Percentiles rank a stretch among this genome's conserved stretches.
phyloP scores from a whole-genome alignment of 208 protist genomes.

The Spironucleus salmonicida region DNA sequence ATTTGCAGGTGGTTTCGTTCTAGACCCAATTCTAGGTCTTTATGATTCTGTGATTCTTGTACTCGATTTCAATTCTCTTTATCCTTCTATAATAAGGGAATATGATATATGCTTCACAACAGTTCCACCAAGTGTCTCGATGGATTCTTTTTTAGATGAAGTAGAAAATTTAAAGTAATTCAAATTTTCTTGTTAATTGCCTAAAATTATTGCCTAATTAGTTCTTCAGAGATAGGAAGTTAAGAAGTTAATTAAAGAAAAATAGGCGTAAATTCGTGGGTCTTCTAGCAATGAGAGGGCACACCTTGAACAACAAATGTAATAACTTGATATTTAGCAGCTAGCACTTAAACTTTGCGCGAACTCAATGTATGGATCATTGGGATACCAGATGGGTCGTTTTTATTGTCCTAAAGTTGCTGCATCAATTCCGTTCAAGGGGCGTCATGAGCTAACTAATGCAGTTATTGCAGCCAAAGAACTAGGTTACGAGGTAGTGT shows the following conservation, averaged over 20 bases:
- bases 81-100: constrained; percentile 97
- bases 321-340: constrained; percentile 27
- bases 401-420: constrained; percentile 94
- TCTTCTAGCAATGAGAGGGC: neutral
- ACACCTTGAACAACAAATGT: neutral
- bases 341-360: constrained; percentile 39
- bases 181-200: neutral
- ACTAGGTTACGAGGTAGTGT: constrained; percentile 50
- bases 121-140: constrained; percentile 42
- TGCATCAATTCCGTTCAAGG: constrained; percentile 83
- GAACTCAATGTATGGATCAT: constrained; percentile 68
- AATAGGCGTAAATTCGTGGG: neutral
- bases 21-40: constrained; percentile 46
- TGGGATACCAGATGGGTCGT: constrained; percentile 86
- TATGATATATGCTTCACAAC: constrained; percentile 99
- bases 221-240: constrained; percentile 11
- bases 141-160: neutral
- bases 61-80: constrained; percentile 99
- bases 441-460: constrained; percentile 69
- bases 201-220: constrained; percentile 20
- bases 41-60: constrained; percentile 94
- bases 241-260: constrained; percentile 16
- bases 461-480: constrained; percentile 66
- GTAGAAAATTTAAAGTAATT: neutral
- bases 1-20: constrained; percentile 32